phyloP scores from a whole-genome alignment of 1,284 basidiomycete species.

The Austroboletus niveus region DNA sequence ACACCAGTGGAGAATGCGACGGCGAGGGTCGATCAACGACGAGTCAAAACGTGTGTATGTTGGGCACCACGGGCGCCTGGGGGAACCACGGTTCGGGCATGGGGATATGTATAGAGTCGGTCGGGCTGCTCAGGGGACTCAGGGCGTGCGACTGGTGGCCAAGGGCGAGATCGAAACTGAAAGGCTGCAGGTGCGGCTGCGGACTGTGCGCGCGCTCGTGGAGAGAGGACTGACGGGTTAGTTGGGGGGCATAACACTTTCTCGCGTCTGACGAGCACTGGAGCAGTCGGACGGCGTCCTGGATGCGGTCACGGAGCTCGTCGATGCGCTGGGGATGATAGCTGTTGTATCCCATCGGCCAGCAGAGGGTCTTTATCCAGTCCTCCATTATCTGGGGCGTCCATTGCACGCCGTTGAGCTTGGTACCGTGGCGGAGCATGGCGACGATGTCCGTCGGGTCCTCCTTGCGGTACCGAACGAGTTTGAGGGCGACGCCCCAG shows the following conservation, averaged over 20 bases:
- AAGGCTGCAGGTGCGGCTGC: conserved; percentile 2
- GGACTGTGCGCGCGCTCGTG: conserved; percentile 9
- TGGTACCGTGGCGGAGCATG: conserved; percentile 49
- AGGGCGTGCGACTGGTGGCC: not conserved
- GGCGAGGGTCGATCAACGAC: conserved; percentile 16
- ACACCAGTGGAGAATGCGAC: not conserved
- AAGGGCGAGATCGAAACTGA: conserved; percentile 4
- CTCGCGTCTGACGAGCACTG: conserved; percentile 14
- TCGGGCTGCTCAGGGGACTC: conserved; percentile 17
- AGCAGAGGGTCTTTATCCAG: conserved; percentile 53
- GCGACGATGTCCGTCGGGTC: conserved; percentile 46
- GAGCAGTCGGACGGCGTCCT: conserved; percentile 43
- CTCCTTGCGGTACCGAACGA: conserved; percentile 60
- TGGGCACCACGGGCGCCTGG: not conserved
- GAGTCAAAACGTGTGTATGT: conserved; percentile 6
- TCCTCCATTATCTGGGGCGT: conserved; percentile 47
- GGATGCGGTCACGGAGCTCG: conserved; percentile 47
- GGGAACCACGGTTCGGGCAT: conserved; percentile 28
- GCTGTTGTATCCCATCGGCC: conserved; percentile 52
- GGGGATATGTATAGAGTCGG: not conserved
- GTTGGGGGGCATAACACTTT: not conserved
- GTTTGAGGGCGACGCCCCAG: conserved; percentile 67
- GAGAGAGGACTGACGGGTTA: conserved; percentile 9
- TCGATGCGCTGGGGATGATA: conserved; percentile 44
- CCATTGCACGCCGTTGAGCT: conserved; percentile 52